phyloP scores from a whole-genome alignment of 306 rosid genomes.

The Acacia melanoxylon region DNA sequence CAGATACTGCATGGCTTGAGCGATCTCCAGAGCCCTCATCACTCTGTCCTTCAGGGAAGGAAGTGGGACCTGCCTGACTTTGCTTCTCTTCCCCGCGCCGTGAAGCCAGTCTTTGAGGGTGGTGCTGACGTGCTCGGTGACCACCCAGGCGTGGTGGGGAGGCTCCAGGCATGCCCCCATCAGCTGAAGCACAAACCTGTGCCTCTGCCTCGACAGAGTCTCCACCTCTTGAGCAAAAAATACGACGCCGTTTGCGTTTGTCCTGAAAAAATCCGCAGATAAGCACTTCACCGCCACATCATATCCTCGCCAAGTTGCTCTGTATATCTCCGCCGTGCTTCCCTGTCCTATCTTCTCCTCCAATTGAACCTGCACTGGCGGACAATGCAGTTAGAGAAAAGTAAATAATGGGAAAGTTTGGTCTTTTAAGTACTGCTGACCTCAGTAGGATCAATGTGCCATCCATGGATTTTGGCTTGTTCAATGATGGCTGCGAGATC shows the following conservation, averaged over 20 bases:
- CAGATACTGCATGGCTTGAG: slow-evolving; percentile 78
- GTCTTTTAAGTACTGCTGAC: slow-evolving; percentile 27
- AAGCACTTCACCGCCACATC: slow-evolving; percentile 85
- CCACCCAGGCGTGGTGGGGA: slow-evolving; percentile 72
- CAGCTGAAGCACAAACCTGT: slow-evolving; percentile 61
- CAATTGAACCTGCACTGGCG: slow-evolving; percentile 46
- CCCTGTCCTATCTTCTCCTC: slow-evolving; percentile 74
- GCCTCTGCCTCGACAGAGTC: slow-evolving; percentile 66
- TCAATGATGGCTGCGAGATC: slow-evolving; percentile 43
- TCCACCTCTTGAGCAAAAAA: slow-evolving; percentile 73
- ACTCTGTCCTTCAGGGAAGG: slow-evolving; percentile 58
- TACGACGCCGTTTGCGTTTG: slow-evolving; percentile 48
- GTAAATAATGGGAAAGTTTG: background rate
- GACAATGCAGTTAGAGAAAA: background rate
- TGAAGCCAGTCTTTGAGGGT: slow-evolving; percentile 80
- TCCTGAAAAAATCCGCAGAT: slow-evolving; percentile 48
- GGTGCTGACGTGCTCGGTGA: slow-evolving; percentile 49
- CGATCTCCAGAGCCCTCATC: slow-evolving; percentile 54
- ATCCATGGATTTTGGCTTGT: slow-evolving; percentile 66
- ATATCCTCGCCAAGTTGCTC: slow-evolving; percentile 70
- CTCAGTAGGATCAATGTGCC: slow-evolving; percentile 71
- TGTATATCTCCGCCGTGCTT: slow-evolving; percentile 62
- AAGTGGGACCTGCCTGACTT: slow-evolving; percentile 43
- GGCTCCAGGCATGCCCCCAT: slow-evolving; percentile 87
- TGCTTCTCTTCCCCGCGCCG: slow-evolving; percentile 57